These are phyloP conservation scores for Candida piceae DNA, from an alignment of 805 yeast species.

Conservation along the genomic window DNA sequence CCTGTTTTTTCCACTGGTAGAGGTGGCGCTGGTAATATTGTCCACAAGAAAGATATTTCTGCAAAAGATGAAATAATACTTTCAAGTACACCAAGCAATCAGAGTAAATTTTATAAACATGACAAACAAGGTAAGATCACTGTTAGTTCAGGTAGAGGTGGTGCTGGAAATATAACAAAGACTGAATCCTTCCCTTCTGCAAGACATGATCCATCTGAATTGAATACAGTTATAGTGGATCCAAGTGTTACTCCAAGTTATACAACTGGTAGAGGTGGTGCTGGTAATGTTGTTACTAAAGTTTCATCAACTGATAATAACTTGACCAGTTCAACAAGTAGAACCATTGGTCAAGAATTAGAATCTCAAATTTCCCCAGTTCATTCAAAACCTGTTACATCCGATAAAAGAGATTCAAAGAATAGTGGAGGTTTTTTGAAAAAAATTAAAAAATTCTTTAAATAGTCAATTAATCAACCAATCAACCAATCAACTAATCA, in stretches of 20 bases:
- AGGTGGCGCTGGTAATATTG: constrained; percentile 34
- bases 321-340: constrained; percentile 4
- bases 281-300: constrained; percentile 51
- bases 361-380: constrained; percentile 37
- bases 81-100: neutral
- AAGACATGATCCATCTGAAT: constrained; percentile 33
- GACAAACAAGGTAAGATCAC: constrained; percentile 31
- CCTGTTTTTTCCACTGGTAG: constrained; percentile 30
- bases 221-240: constrained; percentile 19
- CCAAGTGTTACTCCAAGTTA: constrained; percentile 31
- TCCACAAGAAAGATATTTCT: constrained; percentile 8
- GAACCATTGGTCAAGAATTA: constrained; percentile 34
- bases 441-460: constrained; percentile 19
- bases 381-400: constrained; percentile 13
- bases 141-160: constrained; percentile 55
- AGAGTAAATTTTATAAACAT: constrained; percentile 18
- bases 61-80: constrained; percentile 20
- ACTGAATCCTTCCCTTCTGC: constrained; percentile 42
- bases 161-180: constrained; percentile 46
- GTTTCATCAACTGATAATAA: no score
- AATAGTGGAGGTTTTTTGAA: constrained; percentile 9
- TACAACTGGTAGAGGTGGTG: constrained; percentile 56
- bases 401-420: no score
- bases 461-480: no score
- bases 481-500: no score